A percentile compares a stretch with the other conserved stretches of the same genome.
Evolutionary conservation across 2,329 filamentous ascomycete genomes (phyloP).

Genomic region (Didymella segeticola): DNA sequence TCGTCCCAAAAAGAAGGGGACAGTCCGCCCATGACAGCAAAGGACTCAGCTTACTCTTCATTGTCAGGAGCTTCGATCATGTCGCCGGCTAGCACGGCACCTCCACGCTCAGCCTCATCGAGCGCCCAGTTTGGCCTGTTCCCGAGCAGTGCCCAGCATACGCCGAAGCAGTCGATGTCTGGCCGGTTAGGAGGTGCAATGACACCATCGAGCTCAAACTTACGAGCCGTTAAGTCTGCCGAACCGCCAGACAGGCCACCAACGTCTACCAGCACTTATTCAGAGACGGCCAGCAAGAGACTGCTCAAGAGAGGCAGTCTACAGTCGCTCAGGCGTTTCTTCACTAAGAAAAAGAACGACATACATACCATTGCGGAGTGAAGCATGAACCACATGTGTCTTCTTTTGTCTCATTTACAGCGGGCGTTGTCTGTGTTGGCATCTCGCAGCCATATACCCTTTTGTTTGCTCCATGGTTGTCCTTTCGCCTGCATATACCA

Average conservation of each 20-base stretch:
- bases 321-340: slow-evolving; percentile 45
- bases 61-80: slow-evolving; percentile 44
- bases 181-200: slow-evolving; percentile 34
- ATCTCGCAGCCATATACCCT: slow-evolving; percentile 21
- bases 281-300: slow-evolving; percentile 23
- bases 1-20: slow-evolving; percentile 26
- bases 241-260: slow-evolving; percentile 35
- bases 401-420: slow-evolving; percentile 22
- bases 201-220: slow-evolving; percentile 31
- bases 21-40: slow-evolving; percentile 44
- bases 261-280: slow-evolving; percentile 38
- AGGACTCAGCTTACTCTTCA: slow-evolving; percentile 50
- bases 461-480: slow-evolving; percentile 15
- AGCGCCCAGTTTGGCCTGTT: slow-evolving; percentile 46
- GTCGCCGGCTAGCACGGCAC: slow-evolving; percentile 30
- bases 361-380: slow-evolving; percentile 46
- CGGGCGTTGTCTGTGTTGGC: slow-evolving; percentile 20
- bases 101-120: slow-evolving; percentile 41
- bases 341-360: slow-evolving; percentile 44
- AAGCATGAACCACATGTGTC: slow-evolving; percentile 23
- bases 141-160: slow-evolving; percentile 39
- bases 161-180: slow-evolving; percentile 42
- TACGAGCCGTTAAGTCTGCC: slow-evolving; percentile 19
- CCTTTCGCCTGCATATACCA: slow-evolving; percentile 11
- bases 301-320: slow-evolving; percentile 45